Evolutionary conservation across 495 filamentous ascomycete species (phyloP).

Genomic region (Penicillium cosmopolitanum): DNA sequence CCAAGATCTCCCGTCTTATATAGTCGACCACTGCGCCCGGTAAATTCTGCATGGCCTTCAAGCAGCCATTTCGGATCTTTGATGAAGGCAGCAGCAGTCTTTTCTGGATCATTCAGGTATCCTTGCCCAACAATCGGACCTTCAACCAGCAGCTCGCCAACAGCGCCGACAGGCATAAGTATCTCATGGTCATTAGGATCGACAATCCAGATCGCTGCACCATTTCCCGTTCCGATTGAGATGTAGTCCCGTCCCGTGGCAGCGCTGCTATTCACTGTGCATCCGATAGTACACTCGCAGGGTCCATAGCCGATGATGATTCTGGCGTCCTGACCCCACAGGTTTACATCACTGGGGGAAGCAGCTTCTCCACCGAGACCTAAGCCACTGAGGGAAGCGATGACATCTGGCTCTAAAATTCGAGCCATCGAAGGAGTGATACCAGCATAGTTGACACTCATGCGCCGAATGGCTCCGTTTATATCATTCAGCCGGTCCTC

Average conservation of each 20-base stretch:
- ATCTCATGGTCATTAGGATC: constrained; percentile 48
- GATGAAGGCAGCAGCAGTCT: constrained; percentile 52
- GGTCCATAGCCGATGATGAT: constrained; percentile 58
- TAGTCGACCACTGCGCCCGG: constrained; percentile 43
- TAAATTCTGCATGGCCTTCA: constrained; percentile 36
- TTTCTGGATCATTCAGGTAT: constrained; percentile 52
- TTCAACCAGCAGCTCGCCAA: constrained; percentile 59
- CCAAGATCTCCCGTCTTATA: constrained; percentile 60
- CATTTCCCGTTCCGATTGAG: constrained; percentile 43
- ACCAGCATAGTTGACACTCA: constrained; percentile 48
- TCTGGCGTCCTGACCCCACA: constrained; percentile 43
- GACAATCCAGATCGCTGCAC: constrained; percentile 50
- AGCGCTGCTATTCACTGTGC: constrained; percentile 47
- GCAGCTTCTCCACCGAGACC: constrained; percentile 57
- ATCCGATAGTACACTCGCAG: constrained; percentile 52
- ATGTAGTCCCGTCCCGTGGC: constrained; percentile 44
- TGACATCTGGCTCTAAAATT: constrained; percentile 43
- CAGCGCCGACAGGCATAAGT: constrained; percentile 52
- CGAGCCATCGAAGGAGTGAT: constrained; percentile 57
- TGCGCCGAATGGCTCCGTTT: constrained; percentile 46
- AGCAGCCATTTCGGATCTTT: constrained; percentile 52
- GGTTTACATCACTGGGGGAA: constrained; percentile 39
- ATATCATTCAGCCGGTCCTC: constrained; percentile 55
- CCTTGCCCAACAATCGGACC: constrained; percentile 56
- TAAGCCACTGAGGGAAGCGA: constrained; percentile 50